Evolutionary conservation across 1,284 basidiomycete species (phyloP), one percentile per base, ranked within the genome.

Genomic region (Takashimella tepidaria): DNA sequence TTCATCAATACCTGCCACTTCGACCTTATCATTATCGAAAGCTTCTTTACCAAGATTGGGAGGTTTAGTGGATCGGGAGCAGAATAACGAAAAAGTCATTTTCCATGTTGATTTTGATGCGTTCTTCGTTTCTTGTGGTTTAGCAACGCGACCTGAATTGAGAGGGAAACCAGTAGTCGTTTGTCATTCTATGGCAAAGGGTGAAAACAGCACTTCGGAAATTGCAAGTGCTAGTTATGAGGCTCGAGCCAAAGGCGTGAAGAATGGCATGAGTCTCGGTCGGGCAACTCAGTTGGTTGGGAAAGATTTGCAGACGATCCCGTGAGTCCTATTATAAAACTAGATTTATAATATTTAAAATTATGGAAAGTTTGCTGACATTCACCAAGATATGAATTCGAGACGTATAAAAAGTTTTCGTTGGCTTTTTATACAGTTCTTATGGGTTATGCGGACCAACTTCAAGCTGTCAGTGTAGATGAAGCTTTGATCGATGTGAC

Each of bases 21-120:
- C 53, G 3, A 16, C 31, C 10, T 54, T 56, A 25, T 61, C 60
- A 4, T 55, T 67, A 0, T 57, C 69, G 16, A 62, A 54, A 3
- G 61, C 66, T 5, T 49, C 56, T 16, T 51, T 70, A 5, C 64
- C 64, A 13, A 51, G 58, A 11, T 49, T 61, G 3, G 48, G 63
- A 2, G 54, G 55, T 0, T 41, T 59, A 1, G 62, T 69, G 27
- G 31, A 37, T 16, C 10, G 8, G 31, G 31, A 37, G 8, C 31
- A 37, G 31, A 37, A 16, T 37, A 8, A 16, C 10, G 82, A 86
- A 45, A 80, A 82, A 12, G 82, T 89, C 16, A 87, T 95, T 63
- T 87, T 96, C 82, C 92, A 97, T 66, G 89, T 90, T 66, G 92
- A 97, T 73, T 98, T 98, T 66, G 95, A 98, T 70, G 91, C 87